Evolutionary conservation across 2,329 filamentous ascomycete genomes (phyloP), one percentile per base, ranked within the genome.

Genomic region (Fusarium verticillioides): DNA sequence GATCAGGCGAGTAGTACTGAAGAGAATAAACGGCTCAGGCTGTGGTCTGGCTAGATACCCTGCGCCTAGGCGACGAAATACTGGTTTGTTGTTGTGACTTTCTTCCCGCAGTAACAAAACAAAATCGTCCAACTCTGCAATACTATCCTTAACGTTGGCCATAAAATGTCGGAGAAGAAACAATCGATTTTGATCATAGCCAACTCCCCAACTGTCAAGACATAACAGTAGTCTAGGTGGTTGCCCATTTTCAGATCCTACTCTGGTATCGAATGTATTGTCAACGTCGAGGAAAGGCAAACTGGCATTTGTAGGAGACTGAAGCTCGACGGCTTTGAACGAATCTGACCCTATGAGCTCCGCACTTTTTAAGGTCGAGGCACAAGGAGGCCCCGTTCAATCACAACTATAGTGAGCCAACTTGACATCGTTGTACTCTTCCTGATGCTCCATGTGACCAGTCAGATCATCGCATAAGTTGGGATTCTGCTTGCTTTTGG

Each of bases 41-140:
- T 7, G n/a, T 0, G n/a, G 15, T 43, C 40, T 43, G 7, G n/a
- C 40, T 15, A 43, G 9, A 16, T 16, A 0, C 0, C 40, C n/a
- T 2, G 40, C 40, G 13, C 40, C n/a, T 4, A 43, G 15, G 4
- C 15, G 40, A 7, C n/a, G 13, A 16, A 43, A 23, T 16, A 23
- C n/a, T 0, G 40, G 10, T 2, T 23, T n/a, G 40, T 15, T 7
- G 13, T 43, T 43, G 6, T 43, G 40, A 23, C 13, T 16, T 10
- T 23, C n/a, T 23, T 43, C n/a, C 1, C 40, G 40, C 9, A 16
- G 40, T 7, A 42, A 42, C 3, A 16, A 23, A 21, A 42, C 39
- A 42, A n/a, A n/a, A n/a, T 42, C 39, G 3, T n/a, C 21, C 8
- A n/a, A 5, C 7, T 30, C 28, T 30, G 28, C 28, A 42, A 42